phyloP scores from a whole-genome alignment of 2,329 filamentous ascomycete species.

The Talaromyces marneffei region DNA sequence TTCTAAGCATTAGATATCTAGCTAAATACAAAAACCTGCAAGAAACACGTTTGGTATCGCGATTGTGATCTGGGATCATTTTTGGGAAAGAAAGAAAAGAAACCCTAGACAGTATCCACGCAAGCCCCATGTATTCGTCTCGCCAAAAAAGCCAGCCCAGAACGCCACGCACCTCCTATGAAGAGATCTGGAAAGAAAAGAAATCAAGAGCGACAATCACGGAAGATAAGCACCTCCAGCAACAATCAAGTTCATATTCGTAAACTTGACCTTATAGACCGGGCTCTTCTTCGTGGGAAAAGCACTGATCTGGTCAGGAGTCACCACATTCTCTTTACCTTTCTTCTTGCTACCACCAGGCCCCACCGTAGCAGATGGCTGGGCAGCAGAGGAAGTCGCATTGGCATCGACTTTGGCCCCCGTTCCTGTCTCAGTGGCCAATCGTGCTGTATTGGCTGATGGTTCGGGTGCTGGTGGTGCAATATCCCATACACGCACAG shows the following conservation, averaged over 20 bases:
- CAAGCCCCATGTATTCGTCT: background rate
- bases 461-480: conserved; percentile 59
- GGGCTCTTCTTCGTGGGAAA: conserved; percentile 96
- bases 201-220: background rate
- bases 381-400: conserved; percentile 41
- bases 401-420: conserved; percentile 48
- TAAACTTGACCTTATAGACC: conserved; percentile 88
- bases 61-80: background rate
- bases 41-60: background rate
- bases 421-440: conserved; percentile 45
- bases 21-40: background rate
- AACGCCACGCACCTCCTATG: background rate
- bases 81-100: background rate
- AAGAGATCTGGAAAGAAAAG: background rate
- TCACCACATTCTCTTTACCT: conserved; percentile 82
- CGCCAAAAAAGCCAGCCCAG: background rate
- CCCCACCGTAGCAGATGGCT: conserved; percentile 42
- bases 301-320: conserved; percentile 86
- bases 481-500: conserved; percentile 91
- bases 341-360: conserved; percentile 57
- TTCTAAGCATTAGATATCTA: background rate
- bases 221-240: conserved; percentile 69
- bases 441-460: conserved; percentile 53
- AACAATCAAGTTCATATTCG: conserved; percentile 87
- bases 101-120: background rate